Base-by-base conservation (phyloP, 2,329 filamentous ascomycete species). In the Penicillium psychrosexuale region DNA sequence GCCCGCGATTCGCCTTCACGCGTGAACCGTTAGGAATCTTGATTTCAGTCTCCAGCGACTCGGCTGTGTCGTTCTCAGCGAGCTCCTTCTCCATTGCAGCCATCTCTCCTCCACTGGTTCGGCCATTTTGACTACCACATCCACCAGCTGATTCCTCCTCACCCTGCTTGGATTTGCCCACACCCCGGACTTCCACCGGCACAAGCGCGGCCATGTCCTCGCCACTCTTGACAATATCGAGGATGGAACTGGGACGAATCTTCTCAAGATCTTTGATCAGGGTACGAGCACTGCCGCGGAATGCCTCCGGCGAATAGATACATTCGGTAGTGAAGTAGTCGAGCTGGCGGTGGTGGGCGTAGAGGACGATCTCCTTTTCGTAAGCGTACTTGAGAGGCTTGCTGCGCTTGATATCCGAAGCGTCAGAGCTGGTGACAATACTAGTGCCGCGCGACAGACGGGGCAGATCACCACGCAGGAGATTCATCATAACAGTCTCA, bases 251-350 rank as follows among this genome's bases (percentile, higher is more conserved):
- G 1, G 94, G 93, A 2, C 94, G 83, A 8, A 99, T 90, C 64
- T 89, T 89, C 75, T 99, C 94, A 31, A 99, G 78, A 64, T 93
- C 96, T 77, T 99, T 99, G 73, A 99, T 96, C 55, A 99, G 77
- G 27, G 87, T 90, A 60, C 94, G 84, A 2, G 94, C 94, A 62
- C 90, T 96, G 3, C 94, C 94, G 56, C 94, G 83, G 70, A 99
- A 99, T 2, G 94, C 94, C 74, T 99, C 94, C 0, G 94, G 94
- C 51, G 91, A 96, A 78, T 99, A 99, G 57, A 99, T 91, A 78
- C 94, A 99, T 75, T 99, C 94, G 0, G 94, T 99, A 67, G 87
- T 96, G 75, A 99, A 99, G 75, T 99, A 99, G 71, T 97, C 92
- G 60, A 99, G 80, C 72, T 92, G 92, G 75, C 94, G 96, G 78